These are phyloP conservation scores for Trapa incisa DNA, from an alignment of 345 rosid genomes.

Conservation along the genomic window DNA sequence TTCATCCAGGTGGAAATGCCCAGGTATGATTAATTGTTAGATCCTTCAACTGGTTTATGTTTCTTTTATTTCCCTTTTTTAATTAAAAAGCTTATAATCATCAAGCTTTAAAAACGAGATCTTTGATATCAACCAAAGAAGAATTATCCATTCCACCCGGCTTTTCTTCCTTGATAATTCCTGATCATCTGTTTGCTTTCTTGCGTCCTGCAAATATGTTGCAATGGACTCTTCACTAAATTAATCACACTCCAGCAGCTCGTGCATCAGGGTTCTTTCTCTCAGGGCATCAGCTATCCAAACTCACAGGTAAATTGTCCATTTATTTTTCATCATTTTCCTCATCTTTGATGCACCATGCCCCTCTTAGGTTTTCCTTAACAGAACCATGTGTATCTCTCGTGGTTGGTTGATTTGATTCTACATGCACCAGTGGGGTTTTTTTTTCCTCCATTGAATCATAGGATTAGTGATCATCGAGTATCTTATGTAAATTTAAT, in stretches of 20 bases:
- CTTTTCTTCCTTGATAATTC: neutral
- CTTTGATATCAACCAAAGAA: no score
- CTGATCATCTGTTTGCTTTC: neutral
- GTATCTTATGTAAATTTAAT: neutral
- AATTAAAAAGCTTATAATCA: no score
- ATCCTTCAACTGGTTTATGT: neutral
- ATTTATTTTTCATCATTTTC: neutral
- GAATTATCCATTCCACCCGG: neutral
- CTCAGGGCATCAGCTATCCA: conserved; percentile 35
- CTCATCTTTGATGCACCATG: conserved; percentile 6
- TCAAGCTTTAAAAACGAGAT: no score
- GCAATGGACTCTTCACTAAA: neutral
- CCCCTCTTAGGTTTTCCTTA: neutral
- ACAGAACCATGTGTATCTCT: neutral
- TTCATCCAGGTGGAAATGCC: conserved; percentile 34
- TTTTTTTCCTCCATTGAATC: neutral
- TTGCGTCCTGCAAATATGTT: neutral
- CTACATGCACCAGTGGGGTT: neutral
- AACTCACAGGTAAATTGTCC: conserved; percentile 41
- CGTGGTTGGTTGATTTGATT: no score
- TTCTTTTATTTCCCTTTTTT: no score
- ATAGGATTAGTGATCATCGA: neutral
- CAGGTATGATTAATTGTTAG: conserved; percentile 31
- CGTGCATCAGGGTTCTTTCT: conserved; percentile 37
- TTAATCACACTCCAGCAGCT: conserved; percentile 1